Evolutionary conservation across 192 early-diverging fungal species (phyloP).

Genomic region (Podila verticillata): DNA sequence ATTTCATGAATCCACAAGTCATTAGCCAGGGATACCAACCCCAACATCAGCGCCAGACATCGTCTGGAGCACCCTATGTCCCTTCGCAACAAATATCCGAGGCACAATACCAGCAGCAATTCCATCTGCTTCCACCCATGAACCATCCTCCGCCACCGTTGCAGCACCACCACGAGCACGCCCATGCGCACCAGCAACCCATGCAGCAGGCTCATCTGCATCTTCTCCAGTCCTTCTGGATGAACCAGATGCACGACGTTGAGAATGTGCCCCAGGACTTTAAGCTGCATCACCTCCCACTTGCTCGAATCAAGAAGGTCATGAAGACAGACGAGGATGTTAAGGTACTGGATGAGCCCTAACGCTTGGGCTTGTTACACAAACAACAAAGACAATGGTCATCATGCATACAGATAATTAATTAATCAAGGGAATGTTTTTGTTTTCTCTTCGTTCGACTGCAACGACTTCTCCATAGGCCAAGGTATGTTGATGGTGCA

Average conservation of each 20-base stretch:
- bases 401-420: too few relatives aligned
- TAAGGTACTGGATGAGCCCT: conserved; percentile 65
- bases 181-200: conserved; percentile 42
- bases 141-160: conserved; percentile 41
- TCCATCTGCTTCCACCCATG: conserved; percentile 42
- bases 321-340: conserved; percentile 99
- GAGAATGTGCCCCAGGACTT: conserved; percentile 84
- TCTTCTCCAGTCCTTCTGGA: conserved; percentile 72
- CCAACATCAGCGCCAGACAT: conserved; percentile 23
- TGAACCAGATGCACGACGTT: conserved; percentile 69
- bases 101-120: conserved; percentile 5
- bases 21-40: conserved; percentile 5
- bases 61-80: conserved; percentile 3
- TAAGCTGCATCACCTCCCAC: conserved; percentile 88
- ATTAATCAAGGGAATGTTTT: too few relatives aligned
- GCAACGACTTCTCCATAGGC: background rate
- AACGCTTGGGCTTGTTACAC: background rate
- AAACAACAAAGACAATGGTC: background rate
- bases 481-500: background rate
- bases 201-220: conserved; percentile 49
- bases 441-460: too few relatives aligned
- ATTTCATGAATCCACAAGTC: conserved; percentile 22
- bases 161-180: conserved; percentile 41
- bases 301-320: conserved; percentile 97
- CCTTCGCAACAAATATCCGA: conserved; percentile 7